These are phyloP conservation scores for Macrocybe gigantea DNA, from an alignment of 768 basidiomycete species.

Conservation along the genomic window DNA sequence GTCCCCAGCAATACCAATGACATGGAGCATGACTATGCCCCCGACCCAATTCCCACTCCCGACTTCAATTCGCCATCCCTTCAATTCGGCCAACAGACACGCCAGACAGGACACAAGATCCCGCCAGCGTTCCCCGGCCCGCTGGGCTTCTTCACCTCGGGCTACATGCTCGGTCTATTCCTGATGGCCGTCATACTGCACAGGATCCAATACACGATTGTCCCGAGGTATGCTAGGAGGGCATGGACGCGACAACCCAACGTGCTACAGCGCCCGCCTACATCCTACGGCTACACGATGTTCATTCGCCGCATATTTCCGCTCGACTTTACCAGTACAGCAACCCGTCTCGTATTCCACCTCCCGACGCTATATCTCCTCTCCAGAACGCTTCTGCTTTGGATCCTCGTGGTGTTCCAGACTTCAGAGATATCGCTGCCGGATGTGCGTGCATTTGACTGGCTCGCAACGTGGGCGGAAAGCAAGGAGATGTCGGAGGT, in stretches of 20 bases:
- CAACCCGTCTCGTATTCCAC: constrained; percentile 54
- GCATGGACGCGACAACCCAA: too few relatives aligned
- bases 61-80: too few relatives aligned
- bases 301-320: too few relatives aligned
- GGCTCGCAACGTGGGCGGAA: constrained; percentile 40
- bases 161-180: constrained; percentile 64
- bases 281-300: too few relatives aligned
- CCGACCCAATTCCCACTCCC: too few relatives aligned
- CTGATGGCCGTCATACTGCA: constrained; percentile 67
- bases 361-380: constrained; percentile 61
- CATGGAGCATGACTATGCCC: too few relatives aligned
- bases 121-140: constrained; percentile 43
- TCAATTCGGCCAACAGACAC: too few relatives aligned
- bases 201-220: constrained; percentile 73
- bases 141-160: constrained; percentile 69
- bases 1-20: too few relatives aligned
- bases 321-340: constrained; percentile 53
- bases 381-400: constrained; percentile 48
- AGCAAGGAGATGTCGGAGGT: constrained; percentile 52
- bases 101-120: too few relatives aligned
- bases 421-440: constrained; percentile 30
- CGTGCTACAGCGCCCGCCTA: too few relatives aligned
- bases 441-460: constrained; percentile 7
- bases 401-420: constrained; percentile 56
- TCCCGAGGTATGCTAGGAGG: constrained; percentile 29